Evolutionary conservation across 495 filamentous ascomycete species (phyloP).

Genomic region (Xylaria venustula): DNA sequence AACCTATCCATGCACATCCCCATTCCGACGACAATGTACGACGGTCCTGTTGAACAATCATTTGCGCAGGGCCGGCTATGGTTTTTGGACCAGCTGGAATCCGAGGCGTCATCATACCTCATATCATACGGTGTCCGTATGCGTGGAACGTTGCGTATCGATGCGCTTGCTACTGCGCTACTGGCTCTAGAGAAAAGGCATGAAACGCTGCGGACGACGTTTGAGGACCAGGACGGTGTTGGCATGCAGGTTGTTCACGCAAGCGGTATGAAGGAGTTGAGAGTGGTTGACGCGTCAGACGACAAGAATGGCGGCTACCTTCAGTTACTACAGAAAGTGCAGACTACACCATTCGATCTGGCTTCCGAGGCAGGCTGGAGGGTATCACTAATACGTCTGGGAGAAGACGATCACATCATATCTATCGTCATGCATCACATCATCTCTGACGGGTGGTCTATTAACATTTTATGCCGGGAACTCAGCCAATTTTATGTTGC

Average conservation of each 20-base stretch:
- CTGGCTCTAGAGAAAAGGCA: conserved; percentile 12
- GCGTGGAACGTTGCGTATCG: conserved; percentile 8
- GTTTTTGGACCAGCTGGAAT: conserved; percentile 14
- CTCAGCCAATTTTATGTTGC: conserved; percentile 9
- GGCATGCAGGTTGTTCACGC: conserved; percentile 10
- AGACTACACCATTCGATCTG: conserved; percentile 11
- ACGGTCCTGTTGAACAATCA: conserved; percentile 13
- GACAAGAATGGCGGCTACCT: conserved; percentile 3
- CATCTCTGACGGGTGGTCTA: conserved; percentile 18
- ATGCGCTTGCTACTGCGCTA: conserved; percentile 4
- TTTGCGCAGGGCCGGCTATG: conserved; percentile 16
- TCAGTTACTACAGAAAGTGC: background rate
- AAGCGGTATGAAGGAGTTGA: background rate
- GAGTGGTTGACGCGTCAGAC: background rate
- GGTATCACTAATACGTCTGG: conserved; percentile 10
- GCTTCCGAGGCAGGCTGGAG: conserved; percentile 13
- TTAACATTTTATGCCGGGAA: conserved; percentile 12
- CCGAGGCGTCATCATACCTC: conserved; percentile 11
- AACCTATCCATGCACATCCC: background rate
- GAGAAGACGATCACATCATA: conserved; percentile 13
- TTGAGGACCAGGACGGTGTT: conserved; percentile 10
- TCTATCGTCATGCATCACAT: conserved; percentile 20
- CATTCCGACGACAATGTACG: conserved; percentile 3
- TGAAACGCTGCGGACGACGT: conserved; percentile 18
- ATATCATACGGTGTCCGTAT: conserved; percentile 14